These are phyloP conservation scores for Lepiota subincarnata DNA, from an alignment of 768 basidiomycete species.

Conservation along the genomic window DNA sequence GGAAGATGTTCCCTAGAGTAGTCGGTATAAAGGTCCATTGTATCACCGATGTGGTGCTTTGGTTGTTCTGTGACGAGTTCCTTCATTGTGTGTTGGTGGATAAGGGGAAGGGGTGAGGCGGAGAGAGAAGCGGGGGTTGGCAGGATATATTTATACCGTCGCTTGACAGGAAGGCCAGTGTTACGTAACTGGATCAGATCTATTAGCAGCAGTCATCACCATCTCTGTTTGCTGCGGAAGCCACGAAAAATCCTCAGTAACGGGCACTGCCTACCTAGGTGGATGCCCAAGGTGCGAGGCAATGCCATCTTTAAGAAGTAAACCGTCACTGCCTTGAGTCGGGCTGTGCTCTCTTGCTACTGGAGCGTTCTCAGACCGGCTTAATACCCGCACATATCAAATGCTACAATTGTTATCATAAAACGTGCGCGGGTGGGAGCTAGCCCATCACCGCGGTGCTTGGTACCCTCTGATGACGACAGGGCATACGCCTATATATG, in stretches of 20 bases:
- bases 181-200: no score
- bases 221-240: no score
- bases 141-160: neutral
- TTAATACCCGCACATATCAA: no score
- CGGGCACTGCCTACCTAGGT: no score
- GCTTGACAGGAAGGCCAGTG: neutral
- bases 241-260: no score
- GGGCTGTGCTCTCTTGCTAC: no score
- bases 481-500: constrained; percentile 1
- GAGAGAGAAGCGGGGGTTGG: neutral
- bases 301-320: no score
- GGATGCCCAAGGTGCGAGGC: no score
- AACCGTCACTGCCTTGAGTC: no score
- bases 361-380: no score
- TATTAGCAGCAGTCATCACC: no score
- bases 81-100: neutral
- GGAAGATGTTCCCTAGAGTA: neutral
- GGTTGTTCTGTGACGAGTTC: constrained; percentile 1
- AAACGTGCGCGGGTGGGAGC: neutral
- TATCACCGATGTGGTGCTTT: neutral
- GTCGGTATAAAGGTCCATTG: neutral
- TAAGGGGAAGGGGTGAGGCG: neutral
- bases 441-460: neutral
- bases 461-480: constrained; percentile 6
- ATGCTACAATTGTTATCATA: neutral